These are phyloP conservation scores for Aspergillus thermomutatus DNA, from an alignment of 2,329 filamentous ascomycete genomes.

Conservation along the genomic window DNA sequence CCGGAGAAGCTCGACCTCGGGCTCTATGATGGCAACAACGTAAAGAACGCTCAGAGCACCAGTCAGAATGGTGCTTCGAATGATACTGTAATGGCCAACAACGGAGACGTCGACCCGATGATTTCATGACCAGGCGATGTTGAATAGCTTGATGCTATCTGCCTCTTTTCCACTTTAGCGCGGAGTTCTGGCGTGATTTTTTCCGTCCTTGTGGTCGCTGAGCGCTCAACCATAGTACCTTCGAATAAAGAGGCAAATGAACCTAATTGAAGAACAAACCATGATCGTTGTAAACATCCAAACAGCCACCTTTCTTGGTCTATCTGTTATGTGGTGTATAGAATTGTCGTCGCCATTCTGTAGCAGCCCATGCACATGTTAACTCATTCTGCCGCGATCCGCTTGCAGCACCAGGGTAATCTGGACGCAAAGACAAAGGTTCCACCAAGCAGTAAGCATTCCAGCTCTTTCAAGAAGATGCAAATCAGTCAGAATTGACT, in stretches of 20 bases:
- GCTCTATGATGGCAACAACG: slow-evolving; percentile 34
- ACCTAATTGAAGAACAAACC: background rate
- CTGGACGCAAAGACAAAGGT: background rate
- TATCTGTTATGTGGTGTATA: background rate
- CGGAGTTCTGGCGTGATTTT: slow-evolving; percentile 14
- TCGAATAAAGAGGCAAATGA: background rate
- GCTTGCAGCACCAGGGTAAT: background rate
- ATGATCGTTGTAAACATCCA: background rate
- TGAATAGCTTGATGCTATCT: background rate
- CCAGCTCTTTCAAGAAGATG: no score
- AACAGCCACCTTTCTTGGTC: background rate
- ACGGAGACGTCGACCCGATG: slow-evolving; percentile 41
- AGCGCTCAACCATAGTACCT: background rate
- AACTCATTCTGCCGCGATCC: background rate
- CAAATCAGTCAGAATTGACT: no score
- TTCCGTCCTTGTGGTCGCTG: background rate
- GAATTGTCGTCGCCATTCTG: background rate
- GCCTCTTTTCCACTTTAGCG: slow-evolving; percentile 5
- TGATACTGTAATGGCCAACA: slow-evolving; percentile 42
- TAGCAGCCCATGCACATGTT: background rate
- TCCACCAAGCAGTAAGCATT: no score
- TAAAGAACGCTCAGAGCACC: slow-evolving; percentile 13
- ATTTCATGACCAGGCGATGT: slow-evolving; percentile 27
- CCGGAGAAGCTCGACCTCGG: slow-evolving; percentile 46
- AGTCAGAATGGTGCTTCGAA: slow-evolving; percentile 30